These are phyloP conservation scores for Aspergillus haitiensis DNA, from an alignment of 495 filamentous ascomycete genomes.

Conservation along the genomic window DNA sequence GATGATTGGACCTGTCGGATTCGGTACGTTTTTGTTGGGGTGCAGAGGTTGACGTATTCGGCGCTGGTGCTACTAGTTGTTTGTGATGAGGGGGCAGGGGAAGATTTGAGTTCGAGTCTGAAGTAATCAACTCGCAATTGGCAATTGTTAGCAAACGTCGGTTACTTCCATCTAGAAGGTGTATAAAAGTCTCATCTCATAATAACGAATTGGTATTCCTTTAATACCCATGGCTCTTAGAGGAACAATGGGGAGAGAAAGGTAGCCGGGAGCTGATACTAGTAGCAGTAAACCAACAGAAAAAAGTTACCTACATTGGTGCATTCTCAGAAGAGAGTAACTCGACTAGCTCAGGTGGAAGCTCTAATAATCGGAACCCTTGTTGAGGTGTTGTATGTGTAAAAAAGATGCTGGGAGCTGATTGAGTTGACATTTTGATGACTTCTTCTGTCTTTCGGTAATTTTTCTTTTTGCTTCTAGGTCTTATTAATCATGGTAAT, in stretches of 20 bases:
- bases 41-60: conserved; percentile 71
- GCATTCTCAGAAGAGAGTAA: conserved; percentile 61
- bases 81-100: not conserved
- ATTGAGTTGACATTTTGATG: conserved; percentile 59
- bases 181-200: too few species aligned
- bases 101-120: conserved; percentile 68
- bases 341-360: conserved; percentile 70
- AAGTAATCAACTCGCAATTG: too few species aligned
- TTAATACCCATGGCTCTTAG: too few species aligned
- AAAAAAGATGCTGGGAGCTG: conserved; percentile 60
- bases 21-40: conserved; percentile 66
- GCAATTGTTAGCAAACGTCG: too few species aligned
- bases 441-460: not conserved
- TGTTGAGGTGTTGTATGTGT: conserved; percentile 59
- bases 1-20: conserved; percentile 90
- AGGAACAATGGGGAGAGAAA: too few species aligned
- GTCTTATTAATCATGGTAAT: not conserved
- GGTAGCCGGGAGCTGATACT: too few species aligned
- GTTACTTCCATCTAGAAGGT: too few species aligned
- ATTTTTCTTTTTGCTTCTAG: not conserved
- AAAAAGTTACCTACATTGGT: conserved; percentile 52
- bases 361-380: conserved; percentile 75
- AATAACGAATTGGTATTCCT: too few species aligned
- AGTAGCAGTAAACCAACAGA: too few species aligned
- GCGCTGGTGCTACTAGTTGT: conserved; percentile 26